A percentile compares a stretch with the other conserved stretches of the same genome.
Conservation (phyloP, 108 stramenopile species). For the Discostella pseudostelligera region DNA sequence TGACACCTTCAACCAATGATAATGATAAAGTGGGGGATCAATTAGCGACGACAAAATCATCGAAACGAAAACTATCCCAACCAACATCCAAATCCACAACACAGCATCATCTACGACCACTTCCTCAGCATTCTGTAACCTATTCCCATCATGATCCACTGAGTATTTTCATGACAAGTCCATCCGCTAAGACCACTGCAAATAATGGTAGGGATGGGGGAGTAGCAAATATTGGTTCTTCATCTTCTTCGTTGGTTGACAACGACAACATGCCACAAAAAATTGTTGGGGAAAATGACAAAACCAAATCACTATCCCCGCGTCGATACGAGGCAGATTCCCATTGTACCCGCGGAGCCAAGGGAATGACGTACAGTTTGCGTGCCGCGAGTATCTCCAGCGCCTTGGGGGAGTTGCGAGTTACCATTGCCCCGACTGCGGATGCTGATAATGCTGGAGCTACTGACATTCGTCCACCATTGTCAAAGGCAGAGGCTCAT, state of each 20-base stretch:
- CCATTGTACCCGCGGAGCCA: slow-evolving; percentile 66
- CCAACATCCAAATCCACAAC: not conserved
- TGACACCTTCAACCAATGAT: too few relatives aligned
- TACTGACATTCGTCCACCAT: slow-evolving; percentile 8
- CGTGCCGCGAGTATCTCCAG: slow-evolving; percentile 80
- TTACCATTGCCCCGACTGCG: slow-evolving; percentile 25
- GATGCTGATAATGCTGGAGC: not conserved
- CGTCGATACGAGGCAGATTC: slow-evolving; percentile 73
- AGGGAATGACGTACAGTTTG: slow-evolving; percentile 68
- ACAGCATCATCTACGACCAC: slow-evolving; percentile 17
- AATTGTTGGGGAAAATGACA: not conserved
- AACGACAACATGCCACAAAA: not conserved
- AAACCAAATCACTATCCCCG: not conserved
- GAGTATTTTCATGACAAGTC: slow-evolving; percentile 27
- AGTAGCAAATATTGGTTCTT: not conserved
- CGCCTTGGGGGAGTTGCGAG: slow-evolving; percentile 69
- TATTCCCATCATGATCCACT: slow-evolving; percentile 45
- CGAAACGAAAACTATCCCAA: not conserved
- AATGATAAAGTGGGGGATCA: not conserved
- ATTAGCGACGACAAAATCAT: not conserved
- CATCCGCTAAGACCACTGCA: slow-evolving; percentile 18
- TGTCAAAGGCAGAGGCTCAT: slow-evolving; percentile 22
- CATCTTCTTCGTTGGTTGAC: too few relatives aligned
- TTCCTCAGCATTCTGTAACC: slow-evolving; percentile 25
- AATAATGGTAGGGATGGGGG: slow-evolving; percentile 16